Base-by-base conservation (phyloP, 2,329 filamentous ascomycete species). In the Lachnellula subtilissima region DNA sequence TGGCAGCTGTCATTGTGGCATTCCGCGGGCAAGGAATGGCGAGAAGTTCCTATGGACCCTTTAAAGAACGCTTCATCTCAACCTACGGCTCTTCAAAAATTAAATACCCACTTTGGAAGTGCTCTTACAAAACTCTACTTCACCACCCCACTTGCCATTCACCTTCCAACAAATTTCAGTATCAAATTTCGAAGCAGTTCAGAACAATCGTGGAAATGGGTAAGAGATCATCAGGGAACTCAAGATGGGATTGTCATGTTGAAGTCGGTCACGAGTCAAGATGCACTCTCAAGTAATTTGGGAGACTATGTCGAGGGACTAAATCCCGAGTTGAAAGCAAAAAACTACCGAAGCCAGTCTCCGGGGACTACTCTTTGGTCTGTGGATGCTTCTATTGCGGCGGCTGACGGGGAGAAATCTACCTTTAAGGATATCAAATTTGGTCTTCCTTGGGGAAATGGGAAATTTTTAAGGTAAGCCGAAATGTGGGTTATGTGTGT, bases 1-100 rank as follows among this genome's bases (percentile, higher is more conserved):
- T 94, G 89, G 86, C 81, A 94, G 64, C 81, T 91, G 35, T 82
- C 82, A 15, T 72, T 95, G 7, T 96, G 91, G 89, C 83, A 89
- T 55, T 78, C 78, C 60, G 85, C 62, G 14, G 80, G 81, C 51
- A 69, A 74, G 25, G 76, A 77, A 62, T 76, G 80, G 84, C 58
- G 73, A 72, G 74, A 92, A 77, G 81, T 74, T 17, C 54, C 58
- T 1, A 64, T 83, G 32, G 61, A 65, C 63, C 69, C 7, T 46
- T 69, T 59, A 58, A 56, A 39, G 48, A 55, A 67, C 7, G 56
- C 49, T 22, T 22, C 51, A 8, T 40, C 59, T 28, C 55, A 67
- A 5, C 80, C 86, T 22, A 75, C 82, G 17, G 73, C 74, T 25
- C 74, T 94, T 2, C 76, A 82, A 52, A 65, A 70, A 35, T 69